These are phyloP conservation scores for Buxus sempervirens DNA, from an alignment of 164 flowering plant genomes.

Conservation along the genomic window DNA sequence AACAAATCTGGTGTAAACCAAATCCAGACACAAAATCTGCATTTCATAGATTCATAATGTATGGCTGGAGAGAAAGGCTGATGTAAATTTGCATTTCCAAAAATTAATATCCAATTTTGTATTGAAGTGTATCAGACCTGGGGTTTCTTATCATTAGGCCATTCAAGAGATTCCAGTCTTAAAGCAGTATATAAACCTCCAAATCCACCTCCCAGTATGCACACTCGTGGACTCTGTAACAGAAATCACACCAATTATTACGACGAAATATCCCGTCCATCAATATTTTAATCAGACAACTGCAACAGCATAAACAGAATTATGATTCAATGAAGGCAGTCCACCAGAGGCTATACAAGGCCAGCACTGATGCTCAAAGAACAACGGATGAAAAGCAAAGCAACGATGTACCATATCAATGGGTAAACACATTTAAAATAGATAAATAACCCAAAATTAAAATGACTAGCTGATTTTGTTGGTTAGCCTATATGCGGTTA, in stretches of 20 bases:
- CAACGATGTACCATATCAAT: no score
- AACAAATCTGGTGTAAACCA: no score
- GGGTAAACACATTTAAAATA: no score
- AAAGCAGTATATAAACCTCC: constrained; percentile 96
- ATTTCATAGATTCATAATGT: not conserved
- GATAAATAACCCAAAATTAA: no score
- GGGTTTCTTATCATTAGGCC: constrained; percentile 89
- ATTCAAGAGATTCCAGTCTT: constrained; percentile 84
- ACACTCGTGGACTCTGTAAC: constrained; percentile 83
- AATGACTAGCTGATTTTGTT: no score
- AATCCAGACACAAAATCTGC: no score
- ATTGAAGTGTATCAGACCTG: constrained; percentile 43
- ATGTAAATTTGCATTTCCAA: not conserved
- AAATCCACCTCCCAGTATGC: constrained; percentile 97
- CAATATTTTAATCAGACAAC: not conserved
- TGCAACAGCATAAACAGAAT: not conserved
- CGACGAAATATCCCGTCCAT: not conserved
- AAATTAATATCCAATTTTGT: not conserved
- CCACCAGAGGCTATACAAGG: no score
- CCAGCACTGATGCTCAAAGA: no score
- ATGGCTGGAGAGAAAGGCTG: not conserved
- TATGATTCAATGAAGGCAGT: not conserved
- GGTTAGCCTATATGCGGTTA: no score
- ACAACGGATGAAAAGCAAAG: no score
- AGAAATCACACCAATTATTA: not conserved